A percentile compares a stretch with the other conserved stretches of the same genome.
Evolutionary conservation across 2,329 filamentous ascomycete species (phyloP).

Genomic region (Pleomassaria siparia): DNA sequence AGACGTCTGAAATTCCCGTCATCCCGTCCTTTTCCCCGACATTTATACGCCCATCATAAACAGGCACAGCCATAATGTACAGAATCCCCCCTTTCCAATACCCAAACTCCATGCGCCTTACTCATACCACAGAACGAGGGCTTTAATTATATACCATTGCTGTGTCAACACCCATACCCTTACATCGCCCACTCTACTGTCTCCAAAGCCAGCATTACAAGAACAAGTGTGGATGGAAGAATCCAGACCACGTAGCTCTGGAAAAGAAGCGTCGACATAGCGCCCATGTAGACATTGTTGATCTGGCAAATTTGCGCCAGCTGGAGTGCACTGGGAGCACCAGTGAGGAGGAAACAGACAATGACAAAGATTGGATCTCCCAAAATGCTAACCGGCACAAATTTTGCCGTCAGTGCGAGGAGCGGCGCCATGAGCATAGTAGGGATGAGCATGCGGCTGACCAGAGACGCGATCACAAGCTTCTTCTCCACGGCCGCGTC

Average conservation of each 20-base stretch:
- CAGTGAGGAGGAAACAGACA: conserved; percentile 93
- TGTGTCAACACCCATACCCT: background rate
- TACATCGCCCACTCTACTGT: conserved; percentile 82
- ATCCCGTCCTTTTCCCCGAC: background rate
- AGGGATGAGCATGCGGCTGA: conserved; percentile 90
- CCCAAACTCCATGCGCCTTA: conserved; percentile 1
- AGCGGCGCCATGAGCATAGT: conserved; percentile 91
- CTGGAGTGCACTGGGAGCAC: conserved; percentile 90
- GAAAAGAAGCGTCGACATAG: conserved; percentile 91
- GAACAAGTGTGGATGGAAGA: conserved; percentile 83
- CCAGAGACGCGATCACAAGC: conserved; percentile 79
- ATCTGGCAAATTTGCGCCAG: conserved; percentile 98
- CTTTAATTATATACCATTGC: background rate
- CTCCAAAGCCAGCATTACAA: conserved; percentile 90
- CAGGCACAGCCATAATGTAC: background rate
- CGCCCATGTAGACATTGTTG: conserved; percentile 91
- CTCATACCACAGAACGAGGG: background rate
- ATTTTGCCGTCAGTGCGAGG: conserved; percentile 84
- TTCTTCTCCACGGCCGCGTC: conserved; percentile 69
- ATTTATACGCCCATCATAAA: background rate
- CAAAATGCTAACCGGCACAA: conserved; percentile 86
- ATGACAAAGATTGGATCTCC: conserved; percentile 98
- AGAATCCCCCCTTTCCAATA: background rate
- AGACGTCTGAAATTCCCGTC: no score
- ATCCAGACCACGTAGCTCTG: conserved; percentile 99